A percentile compares a stretch with the other conserved stretches of the same genome.
phyloP scores from a whole-genome alignment of 345 rosid genomes.

The Brassica nigra region DNA sequence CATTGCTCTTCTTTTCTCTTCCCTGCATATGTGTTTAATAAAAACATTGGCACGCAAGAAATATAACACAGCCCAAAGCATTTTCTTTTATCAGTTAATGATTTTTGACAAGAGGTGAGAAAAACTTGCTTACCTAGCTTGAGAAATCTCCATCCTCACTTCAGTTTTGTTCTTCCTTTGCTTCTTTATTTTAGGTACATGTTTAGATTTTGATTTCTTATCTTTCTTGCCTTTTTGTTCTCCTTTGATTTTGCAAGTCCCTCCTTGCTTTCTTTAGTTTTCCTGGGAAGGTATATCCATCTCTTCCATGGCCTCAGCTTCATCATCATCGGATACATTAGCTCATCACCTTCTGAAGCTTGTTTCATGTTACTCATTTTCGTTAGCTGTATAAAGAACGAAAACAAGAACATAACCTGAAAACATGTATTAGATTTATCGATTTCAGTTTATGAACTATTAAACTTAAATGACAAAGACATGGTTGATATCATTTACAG shows the following conservation, averaged over 20 bases:
- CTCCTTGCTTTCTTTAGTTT: conserved; percentile 30
- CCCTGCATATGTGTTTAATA: conserved; percentile 48
- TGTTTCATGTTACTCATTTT: conserved; percentile 77
- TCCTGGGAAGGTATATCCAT: conserved; percentile 16
- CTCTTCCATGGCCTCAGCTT: conserved; percentile 19
- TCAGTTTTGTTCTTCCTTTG: conserved; percentile 60
- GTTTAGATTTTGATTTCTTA: conserved; percentile 20
- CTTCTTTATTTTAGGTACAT: conserved; percentile 34
- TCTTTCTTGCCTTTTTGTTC: conserved; percentile 7
- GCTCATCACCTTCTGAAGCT: conserved; percentile 35
- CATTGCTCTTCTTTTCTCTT: conserved; percentile 69
- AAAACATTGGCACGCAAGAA: neutral
- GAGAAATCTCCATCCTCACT: conserved; percentile 57
- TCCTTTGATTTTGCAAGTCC: conserved; percentile 18
- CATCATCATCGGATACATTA: conserved; percentile 26
- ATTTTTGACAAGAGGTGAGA: neutral
- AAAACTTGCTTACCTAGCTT: conserved; percentile 54
- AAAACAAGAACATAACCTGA: conserved; percentile 11
- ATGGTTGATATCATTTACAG: conserved; percentile 2
- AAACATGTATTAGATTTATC: neutral
- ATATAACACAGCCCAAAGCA: neutral
- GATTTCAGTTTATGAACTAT: neutral
- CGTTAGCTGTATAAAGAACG: conserved; percentile 54
- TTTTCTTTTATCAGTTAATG: neutral
- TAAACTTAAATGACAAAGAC: neutral